These are phyloP conservation scores for Kwoniella pini DNA, from an alignment of 768 basidiomycete species.

Conservation along the genomic window DNA sequence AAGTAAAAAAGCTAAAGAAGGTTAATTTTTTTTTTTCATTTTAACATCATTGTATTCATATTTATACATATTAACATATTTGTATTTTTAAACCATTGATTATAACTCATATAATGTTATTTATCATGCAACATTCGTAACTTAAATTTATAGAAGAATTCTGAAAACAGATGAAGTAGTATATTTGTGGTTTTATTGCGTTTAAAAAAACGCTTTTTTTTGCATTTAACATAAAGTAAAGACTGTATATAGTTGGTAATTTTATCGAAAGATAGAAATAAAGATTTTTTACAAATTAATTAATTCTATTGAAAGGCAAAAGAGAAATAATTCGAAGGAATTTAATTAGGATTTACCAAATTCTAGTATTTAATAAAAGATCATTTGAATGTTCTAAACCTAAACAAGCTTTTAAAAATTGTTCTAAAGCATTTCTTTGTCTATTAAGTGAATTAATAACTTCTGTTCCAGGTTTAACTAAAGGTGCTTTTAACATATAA, in stretches of 20 bases:
- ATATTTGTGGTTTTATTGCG: not conserved
- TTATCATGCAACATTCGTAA: no score
- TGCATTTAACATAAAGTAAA: no score
- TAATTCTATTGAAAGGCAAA: no score
- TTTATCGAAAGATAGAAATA: no score
- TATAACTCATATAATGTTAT: no score
- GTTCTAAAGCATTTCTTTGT: slow-evolving; percentile 90
- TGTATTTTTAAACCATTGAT: no score
- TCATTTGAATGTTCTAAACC: slow-evolving; percentile 82
- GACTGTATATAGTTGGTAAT: no score
- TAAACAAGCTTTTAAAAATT: slow-evolving; percentile 91
- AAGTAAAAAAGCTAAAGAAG: slow-evolving; percentile 30
- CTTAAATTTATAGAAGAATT: not conserved
- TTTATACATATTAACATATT: no score
- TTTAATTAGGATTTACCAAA: slow-evolving; percentile 64
- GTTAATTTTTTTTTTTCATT: no score
- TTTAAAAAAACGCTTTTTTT: slow-evolving; percentile 29
- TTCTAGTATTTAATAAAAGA: slow-evolving; percentile 78
- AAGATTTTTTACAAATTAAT: no score
- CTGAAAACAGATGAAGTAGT: not conserved
- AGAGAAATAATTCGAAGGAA: no score
- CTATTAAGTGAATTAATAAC: slow-evolving; percentile 94
- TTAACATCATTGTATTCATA: no score
- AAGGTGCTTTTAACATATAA: slow-evolving; percentile 98
- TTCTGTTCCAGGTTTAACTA: slow-evolving; percentile 83